Percentiles rank a stretch among this genome's conserved stretches.
These are phyloP conservation scores for Claviceps sp. DNA, from an alignment of 2,329 filamentous ascomycete species.

Conservation along the genomic window DNA sequence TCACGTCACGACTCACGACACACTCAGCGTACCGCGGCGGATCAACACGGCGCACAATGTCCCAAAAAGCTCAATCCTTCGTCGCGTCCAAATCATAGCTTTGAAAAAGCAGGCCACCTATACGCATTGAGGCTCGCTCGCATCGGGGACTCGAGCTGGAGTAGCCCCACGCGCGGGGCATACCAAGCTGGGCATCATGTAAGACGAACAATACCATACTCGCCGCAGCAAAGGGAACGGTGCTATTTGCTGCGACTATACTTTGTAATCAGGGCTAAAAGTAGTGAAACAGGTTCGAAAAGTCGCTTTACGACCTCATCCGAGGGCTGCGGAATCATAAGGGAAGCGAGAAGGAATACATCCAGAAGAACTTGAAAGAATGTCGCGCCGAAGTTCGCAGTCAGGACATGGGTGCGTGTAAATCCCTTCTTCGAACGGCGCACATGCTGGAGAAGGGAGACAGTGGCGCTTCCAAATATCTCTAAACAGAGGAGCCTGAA, in stretches of 20 bases:
- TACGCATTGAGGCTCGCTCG: slow-evolving; percentile 1
- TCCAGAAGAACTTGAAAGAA: slow-evolving; percentile 86
- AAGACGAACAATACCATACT: background rate
- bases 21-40: background rate
- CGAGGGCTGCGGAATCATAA: slow-evolving; percentile 91
- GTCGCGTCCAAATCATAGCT: slow-evolving; percentile 10
- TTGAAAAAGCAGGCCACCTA: background rate
- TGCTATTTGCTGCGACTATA: background rate
- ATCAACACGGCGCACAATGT: slow-evolving; percentile 11
- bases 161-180: slow-evolving; percentile 17
- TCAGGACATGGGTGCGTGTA: slow-evolving; percentile 70
- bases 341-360: slow-evolving; percentile 88
- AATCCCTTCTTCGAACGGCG: too few relatives aligned
- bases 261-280: background rate
- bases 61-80: slow-evolving; percentile 6
- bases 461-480: background rate
- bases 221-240: background rate
- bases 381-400: slow-evolving; percentile 85
- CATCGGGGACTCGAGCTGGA: background rate
- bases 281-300: slow-evolving; percentile 68
- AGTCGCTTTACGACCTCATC: slow-evolving; percentile 97
- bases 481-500: background rate
- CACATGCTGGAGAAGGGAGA: too few relatives aligned
- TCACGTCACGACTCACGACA: background rate
- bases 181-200: slow-evolving; percentile 1